A percentile compares a stretch with the other conserved stretches of the same genome.
These are phyloP conservation scores for Calvatia gigantea DNA, from an alignment of 768 basidiomycete species.

Conservation along the genomic window DNA sequence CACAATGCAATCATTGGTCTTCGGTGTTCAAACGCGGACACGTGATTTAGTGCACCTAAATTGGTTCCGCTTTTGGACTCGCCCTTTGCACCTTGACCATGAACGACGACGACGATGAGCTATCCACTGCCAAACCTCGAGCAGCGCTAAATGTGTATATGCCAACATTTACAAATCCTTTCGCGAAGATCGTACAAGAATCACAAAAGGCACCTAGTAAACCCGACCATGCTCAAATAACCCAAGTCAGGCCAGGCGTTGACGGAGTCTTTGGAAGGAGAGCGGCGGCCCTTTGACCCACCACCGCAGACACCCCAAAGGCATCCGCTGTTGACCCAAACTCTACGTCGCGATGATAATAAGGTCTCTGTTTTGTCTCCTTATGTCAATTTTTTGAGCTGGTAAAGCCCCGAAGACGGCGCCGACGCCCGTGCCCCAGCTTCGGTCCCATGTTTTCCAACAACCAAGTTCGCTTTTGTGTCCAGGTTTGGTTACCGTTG, in stretches of 20 bases:
- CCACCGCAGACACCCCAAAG: background rate
- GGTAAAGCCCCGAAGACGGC: background rate
- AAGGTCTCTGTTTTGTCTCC: background rate
- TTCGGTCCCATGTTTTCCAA: background rate
- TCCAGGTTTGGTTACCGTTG: background rate
- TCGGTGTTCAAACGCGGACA: background rate
- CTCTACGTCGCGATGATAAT: background rate
- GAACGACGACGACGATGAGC: conserved; percentile 6
- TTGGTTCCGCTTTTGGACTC: background rate
- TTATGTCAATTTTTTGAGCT: conserved; percentile 1
- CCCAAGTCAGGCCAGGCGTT: background rate
- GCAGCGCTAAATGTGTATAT: background rate
- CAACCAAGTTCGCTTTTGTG: conserved; percentile 1
- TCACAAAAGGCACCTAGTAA: background rate
- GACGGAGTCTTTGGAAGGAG: background rate
- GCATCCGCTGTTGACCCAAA: background rate
- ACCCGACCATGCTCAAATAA: background rate
- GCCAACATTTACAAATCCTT: background rate
- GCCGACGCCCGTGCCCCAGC: background rate
- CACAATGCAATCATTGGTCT: too few species aligned
- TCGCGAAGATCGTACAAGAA: conserved; percentile 1
- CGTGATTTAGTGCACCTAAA: background rate
- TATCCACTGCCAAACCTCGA: background rate
- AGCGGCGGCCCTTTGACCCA: background rate
- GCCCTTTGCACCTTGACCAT: background rate